Conservation (phyloP, 345 rosid species). For the Laguncularia racemosa region DNA sequence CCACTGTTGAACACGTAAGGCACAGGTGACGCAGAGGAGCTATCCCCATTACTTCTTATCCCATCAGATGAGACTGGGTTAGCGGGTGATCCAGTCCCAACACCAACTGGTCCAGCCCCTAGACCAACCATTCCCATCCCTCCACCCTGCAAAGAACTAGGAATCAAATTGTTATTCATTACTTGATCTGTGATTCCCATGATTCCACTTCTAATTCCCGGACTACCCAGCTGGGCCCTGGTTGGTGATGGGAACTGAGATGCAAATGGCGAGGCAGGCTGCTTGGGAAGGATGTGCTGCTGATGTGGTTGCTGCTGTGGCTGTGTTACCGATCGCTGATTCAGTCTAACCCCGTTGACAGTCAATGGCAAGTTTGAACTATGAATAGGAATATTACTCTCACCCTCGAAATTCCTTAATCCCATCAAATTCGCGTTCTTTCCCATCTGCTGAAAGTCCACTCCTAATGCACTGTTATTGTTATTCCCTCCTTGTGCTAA, state of each 20-base stretch:
- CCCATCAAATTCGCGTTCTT: constrained; percentile 28
- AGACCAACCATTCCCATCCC: constrained; percentile 60
- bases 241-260: constrained; percentile 38
- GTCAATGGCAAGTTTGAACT: constrained; percentile 55
- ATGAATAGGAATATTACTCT: constrained; percentile 36
- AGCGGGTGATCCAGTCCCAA: constrained; percentile 54
- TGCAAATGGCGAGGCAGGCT: constrained; percentile 39
- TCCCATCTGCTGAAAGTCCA: constrained; percentile 45
- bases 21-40: constrained; percentile 73
- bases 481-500: constrained; percentile 17
- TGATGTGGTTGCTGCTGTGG: constrained; percentile 34
- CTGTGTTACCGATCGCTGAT: constrained; percentile 45
- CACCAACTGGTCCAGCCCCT: constrained; percentile 32
- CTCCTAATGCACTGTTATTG: constrained; percentile 27
- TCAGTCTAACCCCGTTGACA: constrained; percentile 45
- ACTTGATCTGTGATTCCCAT: constrained; percentile 47
- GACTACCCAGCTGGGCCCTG: constrained; percentile 28
- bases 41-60: constrained; percentile 65
- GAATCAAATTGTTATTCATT: constrained; percentile 37
- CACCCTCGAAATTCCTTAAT: constrained; percentile 20
- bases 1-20: constrained; percentile 74
- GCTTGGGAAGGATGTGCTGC: constrained; percentile 51
- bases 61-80: constrained; percentile 74
- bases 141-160: constrained; percentile 38
- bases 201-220: constrained; percentile 56